Base-by-base conservation (phyloP, 1,284 basidiomycete species). In the Meira nashicola region DNA sequence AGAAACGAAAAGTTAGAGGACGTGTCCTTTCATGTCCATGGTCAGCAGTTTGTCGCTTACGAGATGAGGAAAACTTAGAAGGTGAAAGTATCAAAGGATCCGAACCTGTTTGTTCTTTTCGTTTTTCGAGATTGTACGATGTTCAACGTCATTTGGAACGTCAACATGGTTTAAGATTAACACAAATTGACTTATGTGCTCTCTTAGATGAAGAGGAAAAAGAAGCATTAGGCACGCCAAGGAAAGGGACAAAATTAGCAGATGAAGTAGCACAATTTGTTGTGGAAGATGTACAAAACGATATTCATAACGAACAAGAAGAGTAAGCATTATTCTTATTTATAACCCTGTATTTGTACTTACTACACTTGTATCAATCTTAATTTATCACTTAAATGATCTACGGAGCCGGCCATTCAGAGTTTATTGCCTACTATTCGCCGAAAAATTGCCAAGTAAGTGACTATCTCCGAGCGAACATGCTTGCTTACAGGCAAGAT, bases 91-190 rank as follows among this genome's bases (percentile, higher is more conserved):
- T 2, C 28, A 50, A 25, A 2, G 8, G 4, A 33, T 33, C 28
- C 3, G 28, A 4, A 33, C 28, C 28, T 33, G 3, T 8, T 8
- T 53, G 50, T 25, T 39, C 37, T 17, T 53, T 39, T 15, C 50
- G 50, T 4, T 53, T 53, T 41, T 53, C 50, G 5, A 4, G 50
- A 53, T 19, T 53, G 28, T 53, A 53, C 37, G 50, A 53, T 33
- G 50, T 53, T n/a, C 50, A 53, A 25, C 17, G 50, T 12, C 50
- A 53, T 39, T 23, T 53, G 17, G 50, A 39, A 39, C 14, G 21
- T 14, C 14, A 39, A 23, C 50, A 53, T 41, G 38, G 17, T 14
- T 12, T 53, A 14, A 8, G 2, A 12, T 33, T 53, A 14, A 14
- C 28, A 6, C 50, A 53, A 15, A 12, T 28, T 3, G 50, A 53